phyloP scores from a whole-genome alignment of 1,139 yeast genomes.

The Nakaseomyces nivariensis region DNA sequence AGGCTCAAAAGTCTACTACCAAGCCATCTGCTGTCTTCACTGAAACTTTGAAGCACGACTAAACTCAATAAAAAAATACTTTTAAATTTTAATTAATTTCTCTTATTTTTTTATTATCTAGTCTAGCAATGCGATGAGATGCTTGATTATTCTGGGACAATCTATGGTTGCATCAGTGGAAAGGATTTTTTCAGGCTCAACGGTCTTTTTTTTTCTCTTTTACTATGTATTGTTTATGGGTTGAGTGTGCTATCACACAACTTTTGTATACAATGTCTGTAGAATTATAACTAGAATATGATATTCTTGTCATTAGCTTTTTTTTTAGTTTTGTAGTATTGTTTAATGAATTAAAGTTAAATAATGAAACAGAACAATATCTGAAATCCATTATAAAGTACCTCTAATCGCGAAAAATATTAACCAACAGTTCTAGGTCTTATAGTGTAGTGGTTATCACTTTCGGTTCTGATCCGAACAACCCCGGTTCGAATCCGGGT shows the following conservation, averaged over 20 bases:
- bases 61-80: slow-evolving; percentile 11
- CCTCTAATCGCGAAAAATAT: no score
- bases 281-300: no score
- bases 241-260: no score
- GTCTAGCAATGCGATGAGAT: background rate
- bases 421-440: slow-evolving; percentile 26
- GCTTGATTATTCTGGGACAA: background rate
- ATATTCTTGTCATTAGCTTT: no score
- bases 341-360: no score
- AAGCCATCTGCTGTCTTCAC: slow-evolving; percentile 68
- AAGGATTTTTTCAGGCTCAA: background rate
- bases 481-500: slow-evolving; percentile 90
- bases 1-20: slow-evolving; percentile 56
- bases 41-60: slow-evolving; percentile 52
- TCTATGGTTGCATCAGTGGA: background rate
- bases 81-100: background rate
- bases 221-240: no score
- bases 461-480: slow-evolving; percentile 55
- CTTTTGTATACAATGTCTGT: no score
- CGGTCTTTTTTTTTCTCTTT: background rate
- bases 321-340: no score
- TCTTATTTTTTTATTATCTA: no score
- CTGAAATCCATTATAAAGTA: no score
- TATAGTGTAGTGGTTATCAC: slow-evolving; percentile 48
- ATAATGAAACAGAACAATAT: no score